These are phyloP conservation scores for Skeletonema marinoi DNA, from an alignment of 108 stramenopile genomes.

Conservation along the genomic window DNA sequence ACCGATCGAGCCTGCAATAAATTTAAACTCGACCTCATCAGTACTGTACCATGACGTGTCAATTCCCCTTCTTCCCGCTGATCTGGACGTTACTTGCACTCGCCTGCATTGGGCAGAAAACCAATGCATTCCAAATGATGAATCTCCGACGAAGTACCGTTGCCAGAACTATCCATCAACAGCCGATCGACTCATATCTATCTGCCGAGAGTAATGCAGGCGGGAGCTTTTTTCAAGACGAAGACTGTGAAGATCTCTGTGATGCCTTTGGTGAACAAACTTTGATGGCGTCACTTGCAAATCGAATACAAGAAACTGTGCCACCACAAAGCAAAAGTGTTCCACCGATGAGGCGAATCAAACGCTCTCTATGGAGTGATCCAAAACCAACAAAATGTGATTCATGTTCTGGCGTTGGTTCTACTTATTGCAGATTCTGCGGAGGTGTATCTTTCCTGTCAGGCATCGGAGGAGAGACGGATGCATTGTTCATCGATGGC, in stretches of 20 bases:
- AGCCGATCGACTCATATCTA: background rate
- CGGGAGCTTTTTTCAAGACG: slow-evolving; percentile 16
- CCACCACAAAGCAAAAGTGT: background rate
- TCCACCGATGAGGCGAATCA: background rate
- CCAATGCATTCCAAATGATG: background rate
- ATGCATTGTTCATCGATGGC: slow-evolving; percentile 39
- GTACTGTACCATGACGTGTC: background rate
- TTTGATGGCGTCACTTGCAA: background rate
- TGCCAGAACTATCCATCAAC: background rate
- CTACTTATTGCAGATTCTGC: slow-evolving; percentile 32
- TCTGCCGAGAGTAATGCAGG: background rate
- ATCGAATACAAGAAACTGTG: background rate
- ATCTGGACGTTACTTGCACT: background rate
- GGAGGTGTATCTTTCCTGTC: slow-evolving; percentile 32
- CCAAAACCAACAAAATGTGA: slow-evolving; percentile 18
- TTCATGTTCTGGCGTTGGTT: slow-evolving; percentile 25
- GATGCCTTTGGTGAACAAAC: slow-evolving; percentile 13
- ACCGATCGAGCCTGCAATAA: no score
- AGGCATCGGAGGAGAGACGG: slow-evolving; percentile 29
- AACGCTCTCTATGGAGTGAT: slow-evolving; percentile 7
- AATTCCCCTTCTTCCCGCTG: background rate
- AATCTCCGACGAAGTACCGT: background rate
- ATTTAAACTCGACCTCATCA: no score
- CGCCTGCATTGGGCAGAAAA: background rate
- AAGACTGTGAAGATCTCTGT: slow-evolving; percentile 46